Evolutionary conservation across 2,329 filamentous ascomycete species (phyloP).

Genomic region (Sclerotinia spermophila): DNA sequence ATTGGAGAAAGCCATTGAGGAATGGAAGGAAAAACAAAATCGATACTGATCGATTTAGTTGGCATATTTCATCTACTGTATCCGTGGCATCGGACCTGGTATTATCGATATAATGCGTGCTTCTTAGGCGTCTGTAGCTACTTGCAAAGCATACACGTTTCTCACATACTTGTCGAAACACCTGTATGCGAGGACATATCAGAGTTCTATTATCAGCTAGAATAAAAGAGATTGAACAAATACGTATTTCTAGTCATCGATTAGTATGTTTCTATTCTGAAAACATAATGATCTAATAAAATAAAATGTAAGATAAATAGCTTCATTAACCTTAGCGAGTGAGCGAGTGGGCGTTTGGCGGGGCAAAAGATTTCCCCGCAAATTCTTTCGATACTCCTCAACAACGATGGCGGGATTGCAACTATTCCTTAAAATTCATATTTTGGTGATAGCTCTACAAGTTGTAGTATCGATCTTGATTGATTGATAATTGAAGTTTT

Average conservation of each 20-base stretch:
- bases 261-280: background rate
- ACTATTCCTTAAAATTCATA: background rate
- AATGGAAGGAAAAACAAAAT: background rate
- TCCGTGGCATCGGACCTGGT: background rate
- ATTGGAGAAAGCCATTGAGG: background rate
- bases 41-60: background rate
- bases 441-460: background rate
- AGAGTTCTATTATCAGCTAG: background rate
- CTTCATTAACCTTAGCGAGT: too few relatives aligned
- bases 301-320: too few relatives aligned
- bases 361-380: background rate
- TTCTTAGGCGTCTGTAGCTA: too few relatives aligned
- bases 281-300: too few relatives aligned
- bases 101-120: too few relatives aligned
- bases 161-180: background rate
- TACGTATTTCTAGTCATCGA: background rate
- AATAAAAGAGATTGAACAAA: background rate
- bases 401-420: background rate
- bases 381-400: background rate
- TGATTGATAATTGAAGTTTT: rapidly evolving
- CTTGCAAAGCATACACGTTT: background rate
- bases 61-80: background rate
- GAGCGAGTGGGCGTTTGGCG: background rate
- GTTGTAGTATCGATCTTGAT: background rate
- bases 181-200: background rate